phyloP scores from a whole-genome alignment of 495 filamentous ascomycete species.

The Penicillium silybi region DNA sequence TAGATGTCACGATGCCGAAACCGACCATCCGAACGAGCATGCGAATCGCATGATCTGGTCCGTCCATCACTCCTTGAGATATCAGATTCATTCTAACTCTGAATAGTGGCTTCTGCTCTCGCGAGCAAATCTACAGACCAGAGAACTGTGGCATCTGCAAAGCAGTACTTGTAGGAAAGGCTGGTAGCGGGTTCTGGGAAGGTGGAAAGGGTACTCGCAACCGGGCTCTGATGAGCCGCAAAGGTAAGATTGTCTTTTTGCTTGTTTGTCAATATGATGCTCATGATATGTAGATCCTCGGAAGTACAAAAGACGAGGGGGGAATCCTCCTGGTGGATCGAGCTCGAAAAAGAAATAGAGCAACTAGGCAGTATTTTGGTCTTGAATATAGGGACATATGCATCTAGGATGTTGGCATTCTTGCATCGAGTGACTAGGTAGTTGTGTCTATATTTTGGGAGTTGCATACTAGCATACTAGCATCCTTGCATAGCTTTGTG shows the following conservation, averaged over 20 bases:
- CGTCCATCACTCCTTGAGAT: neutral
- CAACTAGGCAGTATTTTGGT: neutral
- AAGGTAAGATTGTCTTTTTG: constrained; percentile 37
- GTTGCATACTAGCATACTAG: too few relatives aligned
- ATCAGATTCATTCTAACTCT: neutral
- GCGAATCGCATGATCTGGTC: constrained; percentile 86
- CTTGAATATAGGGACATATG: neutral
- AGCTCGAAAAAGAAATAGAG: constrained; percentile 13
- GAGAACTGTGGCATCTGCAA: constrained; percentile 79
- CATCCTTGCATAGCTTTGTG: too few relatives aligned
- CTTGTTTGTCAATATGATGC: constrained; percentile 21
- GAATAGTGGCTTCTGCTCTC: constrained; percentile 63
- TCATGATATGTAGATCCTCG: constrained; percentile 3
- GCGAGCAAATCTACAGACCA: constrained; percentile 79
- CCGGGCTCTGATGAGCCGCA: constrained; percentile 64
- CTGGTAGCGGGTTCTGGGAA: constrained; percentile 82
- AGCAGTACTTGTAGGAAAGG: constrained; percentile 64
- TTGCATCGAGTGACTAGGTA: neutral
- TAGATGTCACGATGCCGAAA: constrained; percentile 71
- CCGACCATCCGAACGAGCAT: constrained; percentile 75
- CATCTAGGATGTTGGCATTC: neutral
- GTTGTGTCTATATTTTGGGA: too few relatives aligned
- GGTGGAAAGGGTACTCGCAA: constrained; percentile 84
- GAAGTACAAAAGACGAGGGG: constrained; percentile 10
- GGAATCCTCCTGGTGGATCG: constrained; percentile 8